Conservation (phyloP, 352 stramenopile genomes). For the Plasmopara halstedii region DNA sequence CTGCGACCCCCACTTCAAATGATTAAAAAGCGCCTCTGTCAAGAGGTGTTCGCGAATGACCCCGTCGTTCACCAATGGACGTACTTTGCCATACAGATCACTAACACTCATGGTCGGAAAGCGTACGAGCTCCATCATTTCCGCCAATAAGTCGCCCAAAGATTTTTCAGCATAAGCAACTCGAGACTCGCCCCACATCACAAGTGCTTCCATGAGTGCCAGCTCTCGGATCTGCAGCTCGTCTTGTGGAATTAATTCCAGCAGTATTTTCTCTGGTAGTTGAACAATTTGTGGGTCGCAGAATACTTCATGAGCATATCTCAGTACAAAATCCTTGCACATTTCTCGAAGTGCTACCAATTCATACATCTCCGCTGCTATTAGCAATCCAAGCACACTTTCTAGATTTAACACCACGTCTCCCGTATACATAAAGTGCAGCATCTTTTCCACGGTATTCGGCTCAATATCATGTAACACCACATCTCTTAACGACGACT, state of each 20-base stretch:
- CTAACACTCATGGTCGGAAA: constrained; percentile 85
- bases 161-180: constrained; percentile 34
- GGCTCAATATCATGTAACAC: constrained; percentile 59
- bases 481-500: constrained; percentile 62
- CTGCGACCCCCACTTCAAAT: constrained; percentile 78
- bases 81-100: constrained; percentile 81
- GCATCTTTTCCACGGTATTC: constrained; percentile 69
- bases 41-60: constrained; percentile 65
- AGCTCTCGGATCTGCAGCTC: constrained; percentile 82
- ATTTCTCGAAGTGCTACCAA: constrained; percentile 67
- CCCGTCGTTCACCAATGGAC: constrained; percentile 52
- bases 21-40: constrained; percentile 79
- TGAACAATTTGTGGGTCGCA: constrained; percentile 64
- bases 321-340: constrained; percentile 77
- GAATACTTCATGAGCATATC: constrained; percentile 78
- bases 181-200: constrained; percentile 74
- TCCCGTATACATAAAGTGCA: constrained; percentile 82
- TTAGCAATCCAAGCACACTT: constrained; percentile 66
- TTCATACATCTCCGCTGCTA: constrained; percentile 81
- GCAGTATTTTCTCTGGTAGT: constrained; percentile 73
- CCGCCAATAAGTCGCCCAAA: constrained; percentile 48
- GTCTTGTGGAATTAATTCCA: constrained; percentile 75
- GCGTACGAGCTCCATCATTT: constrained; percentile 78
- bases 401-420: constrained; percentile 68
- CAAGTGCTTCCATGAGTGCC: constrained; percentile 66